These are phyloP conservation scores for Madurella fahalii DNA, from an alignment of 2,329 filamentous ascomycete genomes.

Conservation along the genomic window DNA sequence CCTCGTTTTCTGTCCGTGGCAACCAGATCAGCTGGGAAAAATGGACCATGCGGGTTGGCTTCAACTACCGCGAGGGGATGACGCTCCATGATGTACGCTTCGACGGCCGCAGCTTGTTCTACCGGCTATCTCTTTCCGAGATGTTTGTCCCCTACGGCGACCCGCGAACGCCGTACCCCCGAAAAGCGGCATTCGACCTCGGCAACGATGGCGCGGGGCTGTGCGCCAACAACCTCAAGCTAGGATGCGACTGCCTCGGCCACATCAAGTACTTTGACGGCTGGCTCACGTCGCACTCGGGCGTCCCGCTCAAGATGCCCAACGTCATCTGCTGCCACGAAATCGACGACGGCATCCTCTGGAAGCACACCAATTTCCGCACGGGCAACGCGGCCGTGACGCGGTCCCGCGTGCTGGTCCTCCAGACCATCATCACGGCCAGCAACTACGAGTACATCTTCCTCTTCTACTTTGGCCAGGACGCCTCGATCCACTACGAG, in stretches of 20 bases:
- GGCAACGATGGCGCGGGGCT: slow-evolving; percentile 65
- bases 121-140: slow-evolving; percentile 63
- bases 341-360: slow-evolving; percentile 65
- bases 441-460: slow-evolving; percentile 66
- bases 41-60: slow-evolving; percentile 65
- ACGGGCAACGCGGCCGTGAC: slow-evolving; percentile 58
- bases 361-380: slow-evolving; percentile 70
- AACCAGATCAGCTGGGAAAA: slow-evolving; percentile 58
- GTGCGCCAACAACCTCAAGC: slow-evolving; percentile 62
- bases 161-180: slow-evolving; percentile 59
- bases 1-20: slow-evolving; percentile 58
- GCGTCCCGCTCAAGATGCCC: slow-evolving; percentile 43
- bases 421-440: slow-evolving; percentile 66
- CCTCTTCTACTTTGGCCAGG: slow-evolving; percentile 54
- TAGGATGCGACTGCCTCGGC: slow-evolving; percentile 69
- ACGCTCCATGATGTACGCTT: slow-evolving; percentile 68
- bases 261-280: slow-evolving; percentile 62
- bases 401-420: slow-evolving; percentile 57
- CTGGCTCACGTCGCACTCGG: slow-evolving; percentile 49
- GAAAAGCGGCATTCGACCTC: slow-evolving; percentile 70
- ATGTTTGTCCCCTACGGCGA: slow-evolving; percentile 69
- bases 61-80: slow-evolving; percentile 66
- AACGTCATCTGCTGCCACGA: slow-evolving; percentile 66
- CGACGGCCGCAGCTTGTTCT: slow-evolving; percentile 60
- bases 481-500: slow-evolving; percentile 58